Conservation (phyloP, 805 yeast genomes). For the Scheffersomyces ergatensis region DNA sequence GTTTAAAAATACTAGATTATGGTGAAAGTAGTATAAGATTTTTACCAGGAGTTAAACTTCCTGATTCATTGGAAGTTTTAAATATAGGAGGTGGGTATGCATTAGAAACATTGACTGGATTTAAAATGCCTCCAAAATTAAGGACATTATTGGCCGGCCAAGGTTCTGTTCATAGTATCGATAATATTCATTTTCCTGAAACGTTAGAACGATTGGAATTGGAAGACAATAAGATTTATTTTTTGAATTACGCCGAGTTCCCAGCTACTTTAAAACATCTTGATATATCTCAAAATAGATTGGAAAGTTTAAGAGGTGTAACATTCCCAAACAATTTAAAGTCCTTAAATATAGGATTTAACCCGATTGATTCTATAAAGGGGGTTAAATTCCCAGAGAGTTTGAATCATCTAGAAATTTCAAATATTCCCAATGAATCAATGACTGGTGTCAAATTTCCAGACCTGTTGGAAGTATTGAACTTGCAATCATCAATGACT, state of each 20-base stretch:
- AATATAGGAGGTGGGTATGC: slow-evolving; percentile 40
- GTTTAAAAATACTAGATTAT: slow-evolving; percentile 32
- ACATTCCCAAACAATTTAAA: slow-evolving; percentile 32
- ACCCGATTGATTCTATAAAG: slow-evolving; percentile 42
- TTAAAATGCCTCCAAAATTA: slow-evolving; percentile 34
- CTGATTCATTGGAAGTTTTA: slow-evolving; percentile 34
- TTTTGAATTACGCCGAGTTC: slow-evolving; percentile 37
- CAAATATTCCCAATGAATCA: slow-evolving; percentile 43
- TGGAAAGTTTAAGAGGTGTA: slow-evolving; percentile 36
- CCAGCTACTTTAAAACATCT: slow-evolving; percentile 27
- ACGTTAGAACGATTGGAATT: slow-evolving; percentile 31
- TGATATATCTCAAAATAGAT: slow-evolving; percentile 38
- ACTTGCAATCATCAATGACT: slow-evolving; percentile 44
- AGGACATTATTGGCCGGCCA: slow-evolving; percentile 29
- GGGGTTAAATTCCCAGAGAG: slow-evolving; percentile 40
- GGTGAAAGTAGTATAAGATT: slow-evolving; percentile 34
- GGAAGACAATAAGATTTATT: slow-evolving; percentile 36
- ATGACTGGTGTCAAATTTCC: slow-evolving; percentile 48
- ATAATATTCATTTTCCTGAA: slow-evolving; percentile 32
- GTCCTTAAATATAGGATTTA: slow-evolving; percentile 28
- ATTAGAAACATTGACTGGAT: slow-evolving; percentile 37
- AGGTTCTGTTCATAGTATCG: slow-evolving; percentile 32
- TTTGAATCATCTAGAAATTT: slow-evolving; percentile 33
- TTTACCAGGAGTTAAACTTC: slow-evolving; percentile 39
- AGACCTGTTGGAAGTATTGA: slow-evolving; percentile 32